phyloP scores from a whole-genome alignment of 305 asterid species.

The Fraxinus albicans region DNA sequence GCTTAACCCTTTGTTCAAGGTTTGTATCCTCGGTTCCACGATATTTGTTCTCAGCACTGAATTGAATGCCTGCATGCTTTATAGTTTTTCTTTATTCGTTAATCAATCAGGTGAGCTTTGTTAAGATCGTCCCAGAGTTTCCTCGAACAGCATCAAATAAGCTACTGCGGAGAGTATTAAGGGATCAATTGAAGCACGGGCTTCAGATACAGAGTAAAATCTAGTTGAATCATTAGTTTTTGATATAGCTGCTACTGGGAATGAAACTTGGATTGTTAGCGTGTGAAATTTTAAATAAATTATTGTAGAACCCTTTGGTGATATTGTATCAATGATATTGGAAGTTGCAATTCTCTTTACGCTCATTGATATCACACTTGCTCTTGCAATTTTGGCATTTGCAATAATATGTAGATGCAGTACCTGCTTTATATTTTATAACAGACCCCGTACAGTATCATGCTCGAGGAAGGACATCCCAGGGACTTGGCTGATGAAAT shows the following conservation, averaged over 20 bases:
- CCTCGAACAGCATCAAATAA: conserved; percentile 96
- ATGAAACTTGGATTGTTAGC: not conserved
- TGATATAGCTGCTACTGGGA: not conserved
- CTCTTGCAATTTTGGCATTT: not conserved
- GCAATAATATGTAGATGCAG: not conserved
- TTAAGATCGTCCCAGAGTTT: conserved; percentile 59
- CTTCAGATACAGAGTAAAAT: conserved; percentile 52
- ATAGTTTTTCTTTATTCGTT: not conserved
- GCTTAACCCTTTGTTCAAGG: conserved; percentile 95
- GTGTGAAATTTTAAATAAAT: not conserved
- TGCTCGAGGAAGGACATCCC: not conserved
- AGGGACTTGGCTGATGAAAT: not conserved
- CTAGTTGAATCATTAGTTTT: conserved; percentile 17
- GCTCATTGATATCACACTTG: not conserved
- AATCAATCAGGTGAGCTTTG: conserved; percentile 57
- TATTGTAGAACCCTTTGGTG: not conserved
- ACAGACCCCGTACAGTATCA: not conserved
- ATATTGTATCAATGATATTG: no score
- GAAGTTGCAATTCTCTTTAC: not conserved
- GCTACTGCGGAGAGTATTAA: conserved; percentile 68
- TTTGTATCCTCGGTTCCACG: conserved; percentile 16
- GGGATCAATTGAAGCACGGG: conserved; percentile 70
- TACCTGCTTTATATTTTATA: not conserved
- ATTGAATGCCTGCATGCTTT: not conserved
- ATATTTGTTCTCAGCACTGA: not conserved